Base-by-base conservation (phyloP, 2,329 filamentous ascomycete genomes). In the Colletotrichum sp. region DNA sequence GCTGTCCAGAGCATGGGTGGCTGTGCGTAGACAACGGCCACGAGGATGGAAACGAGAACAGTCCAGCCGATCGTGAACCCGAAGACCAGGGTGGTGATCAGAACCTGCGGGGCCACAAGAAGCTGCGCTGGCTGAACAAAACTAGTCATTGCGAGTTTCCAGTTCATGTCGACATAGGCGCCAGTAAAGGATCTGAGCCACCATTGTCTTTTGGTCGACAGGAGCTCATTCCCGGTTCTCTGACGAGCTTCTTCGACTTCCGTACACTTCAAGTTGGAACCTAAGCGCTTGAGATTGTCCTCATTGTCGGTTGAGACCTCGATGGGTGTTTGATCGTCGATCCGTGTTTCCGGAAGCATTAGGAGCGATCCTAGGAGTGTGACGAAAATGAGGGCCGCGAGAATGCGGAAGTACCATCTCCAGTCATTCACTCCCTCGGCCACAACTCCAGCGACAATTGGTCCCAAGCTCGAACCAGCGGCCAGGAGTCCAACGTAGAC, bases 391-490 rank as follows among this genome's bases (percentile, higher is more conserved):
- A 75, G 65, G 13, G 70, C 75, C 7, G 74, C 63, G 13, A 74
- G 57, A 18, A 78, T 74, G 7, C 75, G 69, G n/a, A 78, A 77
- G 65, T 78, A 77, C 78, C 78, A 79, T 16, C 75, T 63, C 78
- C 78, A 79, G 28, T 72, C 69, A 16, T 71, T 61, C 24, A 75
- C 39, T 9, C 72, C 76, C 4, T 74, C 39, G 9, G 66, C 76
- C 18, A 78, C 66, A 12, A 71, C 24, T 7, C 79, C 78, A 4
- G 78, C 68, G 6, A 80, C 36, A 21, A 80, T 75, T 2, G 77
- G 78, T 3, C 79, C 78, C 18, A 80, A 24, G 12, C 74, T 66
- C 78, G 79, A 60, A 77, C 82, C 64, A 48, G 78, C 65, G 13
- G 72, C 39, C 28, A 74, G 9, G 74, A 81, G 13, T 71, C 74